Base-by-base conservation (phyloP, 2,329 filamentous ascomycete genomes). In the Westerdykella aurantiaca region DNA sequence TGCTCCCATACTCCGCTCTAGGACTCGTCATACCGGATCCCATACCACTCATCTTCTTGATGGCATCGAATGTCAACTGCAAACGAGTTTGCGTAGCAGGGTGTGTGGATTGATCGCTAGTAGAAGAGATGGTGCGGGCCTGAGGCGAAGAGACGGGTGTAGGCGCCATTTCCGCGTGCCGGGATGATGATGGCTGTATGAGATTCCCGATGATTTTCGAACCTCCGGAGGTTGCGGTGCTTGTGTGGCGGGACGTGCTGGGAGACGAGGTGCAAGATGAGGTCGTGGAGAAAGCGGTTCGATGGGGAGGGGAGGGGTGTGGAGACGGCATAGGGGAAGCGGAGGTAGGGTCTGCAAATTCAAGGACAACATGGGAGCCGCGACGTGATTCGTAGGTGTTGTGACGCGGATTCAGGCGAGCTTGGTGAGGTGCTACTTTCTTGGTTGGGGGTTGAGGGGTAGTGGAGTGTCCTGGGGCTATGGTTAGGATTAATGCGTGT, bases 11-110 rank as follows among this genome's bases (percentile, higher is more conserved):
- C 18, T 55, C 52, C 1, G 46, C 3, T 41, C 38, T 44, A 31
- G 57, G 59, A 39, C 51, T 60, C 3, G 13, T 39, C 42, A 63
- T 38, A 11, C 54, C 57, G 3, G 12, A 13, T 12, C 31, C 31
- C 31, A 33, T 33, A 6, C 46, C 25, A 38, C 55, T 48, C 48
- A 61, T 52, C 45, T 53, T 61, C 46, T 57, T 62, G 37, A 61
- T 53, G 12, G 46, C 52, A 14, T 57, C 51, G 45, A 63, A 63
- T 6, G 54, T 57, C 38, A 45, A 43, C 39, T 60, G 57, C 41
- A 60, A 29, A 14, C 58, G 45, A n/a, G 55, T 61, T 37, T 21
- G 18, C 18, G 18, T 21, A 21, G 18, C 18, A 21, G 18, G 18
- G 4, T 21, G 18, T 52, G 52, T 1, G 39, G 38, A 21, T 16